Base-by-base conservation (phyloP, 495 filamentous ascomycete species). In the Aspergillus baeticus region DNA sequence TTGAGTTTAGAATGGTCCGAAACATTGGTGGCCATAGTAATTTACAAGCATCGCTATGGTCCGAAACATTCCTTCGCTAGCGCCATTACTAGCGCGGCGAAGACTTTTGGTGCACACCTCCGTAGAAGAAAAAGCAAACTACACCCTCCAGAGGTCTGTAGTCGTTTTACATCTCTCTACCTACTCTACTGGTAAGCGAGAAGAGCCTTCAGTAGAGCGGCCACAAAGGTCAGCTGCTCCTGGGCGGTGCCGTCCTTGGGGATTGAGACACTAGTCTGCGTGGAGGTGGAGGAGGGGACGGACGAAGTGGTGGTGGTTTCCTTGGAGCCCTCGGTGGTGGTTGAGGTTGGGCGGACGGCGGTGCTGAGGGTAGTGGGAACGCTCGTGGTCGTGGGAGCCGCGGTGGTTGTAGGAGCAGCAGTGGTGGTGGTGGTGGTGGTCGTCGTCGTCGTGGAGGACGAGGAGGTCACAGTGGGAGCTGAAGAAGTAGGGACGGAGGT, bases 181-280 rank as follows among this genome's bases (percentile, higher is more conserved):
- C 26, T 29, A 29, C 26, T 8, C 8, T 29, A 29, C 26, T 29
- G 4, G 26, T 29, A 29, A 29, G 43, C 61, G 46, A 68, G 35
- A 4, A 72, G 57, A 34, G 46, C 23, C 51, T 62, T 61, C 15
- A 65, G 45, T 31, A 65, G 26, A 31, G 44, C 52, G 22, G 55
- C 56, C n/a, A 70, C 35, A 51, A 54, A 72, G 54, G 17, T 57
- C 26, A 72, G 54, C 54, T 63, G 58, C 43, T 72, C 65, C 46
- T 68, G 57, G 22, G 65, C 60, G 22, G 49, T 67, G 7, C 62
- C 69, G 36, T 65, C 55, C 36, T 56, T 65, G 21, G 69, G 69
- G 33, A 72, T 61, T 14, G 42, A n/a, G 11, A 20, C 14, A 39
- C n/a, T 44, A 11, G 52, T 50, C 13, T 45, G 35, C 11, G 35